Evolutionary conservation across 164 flowering plant species (phyloP).

Genomic region (Tetracentron sinense): DNA sequence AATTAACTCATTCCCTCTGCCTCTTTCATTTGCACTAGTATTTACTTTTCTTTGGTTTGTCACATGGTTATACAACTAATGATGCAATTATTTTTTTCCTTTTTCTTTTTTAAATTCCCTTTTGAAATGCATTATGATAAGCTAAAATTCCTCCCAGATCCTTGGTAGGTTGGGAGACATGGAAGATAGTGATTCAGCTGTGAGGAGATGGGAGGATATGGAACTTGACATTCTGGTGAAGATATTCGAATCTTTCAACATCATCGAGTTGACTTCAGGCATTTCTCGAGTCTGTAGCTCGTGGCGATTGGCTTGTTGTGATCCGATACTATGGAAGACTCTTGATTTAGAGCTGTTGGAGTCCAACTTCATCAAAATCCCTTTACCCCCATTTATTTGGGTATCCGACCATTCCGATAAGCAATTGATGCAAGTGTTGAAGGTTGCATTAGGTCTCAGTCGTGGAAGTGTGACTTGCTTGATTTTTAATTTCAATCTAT

Average conservation of each 20-base stretch:
- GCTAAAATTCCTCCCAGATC: slow-evolving; percentile 1
- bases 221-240: slow-evolving; percentile 49
- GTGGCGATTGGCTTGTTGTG: slow-evolving; percentile 56
- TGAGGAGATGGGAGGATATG: slow-evolving; percentile 55
- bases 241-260: slow-evolving; percentile 39
- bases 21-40: too few species aligned
- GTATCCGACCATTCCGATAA: slow-evolving; percentile 43
- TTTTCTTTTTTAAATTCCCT: too few species aligned
- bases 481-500: slow-evolving; percentile 49
- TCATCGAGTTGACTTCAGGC: slow-evolving; percentile 42
- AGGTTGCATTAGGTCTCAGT: slow-evolving; percentile 48
- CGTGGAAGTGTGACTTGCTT: slow-evolving; percentile 30
- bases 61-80: too few species aligned
- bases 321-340: slow-evolving; percentile 55
- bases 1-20: too few species aligned
- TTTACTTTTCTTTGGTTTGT: too few species aligned
- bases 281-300: slow-evolving; percentile 52
- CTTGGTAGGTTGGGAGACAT: slow-evolving; percentile 15
- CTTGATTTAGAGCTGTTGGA: slow-evolving; percentile 42
- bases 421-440: slow-evolving; percentile 33
- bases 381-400: slow-evolving; percentile 48
- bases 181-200: slow-evolving; percentile 27
- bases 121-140: background rate
- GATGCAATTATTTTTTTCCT: background rate
- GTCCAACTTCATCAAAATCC: slow-evolving; percentile 51